A percentile compares a stretch with the other conserved stretches of the same genome.
Conservation (phyloP, 805 yeast species). For the Kazachstania kunashirensis region DNA sequence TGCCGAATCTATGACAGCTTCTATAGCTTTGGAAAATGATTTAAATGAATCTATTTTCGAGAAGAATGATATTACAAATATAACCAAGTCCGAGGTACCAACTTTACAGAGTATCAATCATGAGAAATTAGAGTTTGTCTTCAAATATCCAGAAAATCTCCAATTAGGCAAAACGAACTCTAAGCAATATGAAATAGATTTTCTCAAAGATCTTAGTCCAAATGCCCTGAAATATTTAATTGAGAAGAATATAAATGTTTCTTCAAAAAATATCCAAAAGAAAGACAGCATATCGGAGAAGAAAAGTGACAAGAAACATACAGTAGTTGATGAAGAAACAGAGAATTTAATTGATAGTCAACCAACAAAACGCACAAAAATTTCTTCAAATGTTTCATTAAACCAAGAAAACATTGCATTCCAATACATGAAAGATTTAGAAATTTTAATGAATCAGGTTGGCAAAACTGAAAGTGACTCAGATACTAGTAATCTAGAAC, state of each 20-base stretch:
- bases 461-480: conserved; percentile 4
- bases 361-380: conserved; percentile 11
- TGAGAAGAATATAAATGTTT: too few species aligned
- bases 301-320: neutral
- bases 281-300: neutral
- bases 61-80: neutral
- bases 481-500: conserved; percentile 9
- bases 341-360: neutral
- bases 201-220: too few species aligned
- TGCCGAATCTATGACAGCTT: conserved; percentile 6
- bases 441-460: conserved; percentile 7
- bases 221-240: too few species aligned
- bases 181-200: neutral
- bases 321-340: neutral
- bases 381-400: conserved; percentile 15
- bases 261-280: too few species aligned
- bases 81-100: neutral
- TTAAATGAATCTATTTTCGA: neutral
- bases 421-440: conserved; percentile 18
- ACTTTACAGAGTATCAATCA: too few species aligned
- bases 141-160: neutral
- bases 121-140: neutral
- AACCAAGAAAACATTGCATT: conserved; percentile 15
- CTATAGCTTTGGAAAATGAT: neutral
- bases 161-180: neutral